Evolutionary conservation across 768 basidiomycete species (phyloP).

Genomic region (Pholiota microspora): DNA sequence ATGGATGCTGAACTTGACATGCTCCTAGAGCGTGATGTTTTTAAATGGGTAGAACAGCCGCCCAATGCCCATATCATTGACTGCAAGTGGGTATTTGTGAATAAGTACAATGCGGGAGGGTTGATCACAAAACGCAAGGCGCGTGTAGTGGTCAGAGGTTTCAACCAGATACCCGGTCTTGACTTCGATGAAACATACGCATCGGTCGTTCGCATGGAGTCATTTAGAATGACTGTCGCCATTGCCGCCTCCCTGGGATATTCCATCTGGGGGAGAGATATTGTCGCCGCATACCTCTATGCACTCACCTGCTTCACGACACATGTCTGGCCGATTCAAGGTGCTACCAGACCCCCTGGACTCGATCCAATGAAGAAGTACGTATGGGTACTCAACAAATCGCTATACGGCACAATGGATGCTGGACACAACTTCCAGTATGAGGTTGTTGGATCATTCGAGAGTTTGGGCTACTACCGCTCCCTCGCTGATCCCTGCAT

Average conservation of each 20-base stretch:
- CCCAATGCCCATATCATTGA: no score
- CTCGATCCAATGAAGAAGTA: constrained; percentile 5
- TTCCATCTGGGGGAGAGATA: constrained; percentile 17
- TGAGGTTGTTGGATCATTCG: no score
- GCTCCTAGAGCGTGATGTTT: neutral
- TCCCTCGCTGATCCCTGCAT: no score
- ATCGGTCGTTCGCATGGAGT: constrained; percentile 20
- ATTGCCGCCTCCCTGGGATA: constrained; percentile 13
- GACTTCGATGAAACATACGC: constrained; percentile 33
- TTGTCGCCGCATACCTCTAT: constrained; percentile 25
- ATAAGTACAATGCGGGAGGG: constrained; percentile 5
- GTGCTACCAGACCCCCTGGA: neutral
- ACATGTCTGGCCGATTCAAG: constrained; percentile 23
- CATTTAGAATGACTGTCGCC: constrained; percentile 19
- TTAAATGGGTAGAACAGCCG: neutral
- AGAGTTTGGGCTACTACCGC: no score
- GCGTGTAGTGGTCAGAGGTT: constrained; percentile 24
- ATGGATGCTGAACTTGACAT: constrained; percentile 21
- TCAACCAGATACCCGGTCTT: no score
- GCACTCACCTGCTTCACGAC: constrained; percentile 20
- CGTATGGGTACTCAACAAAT: constrained; percentile 6
- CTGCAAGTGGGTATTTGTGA: no score
- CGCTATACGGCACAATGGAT: no score
- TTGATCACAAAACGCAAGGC: constrained; percentile 20
- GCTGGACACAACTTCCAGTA: no score